Conservation (phyloP, 106 monocot species). For the Dendrobium chrysotoxum region DNA sequence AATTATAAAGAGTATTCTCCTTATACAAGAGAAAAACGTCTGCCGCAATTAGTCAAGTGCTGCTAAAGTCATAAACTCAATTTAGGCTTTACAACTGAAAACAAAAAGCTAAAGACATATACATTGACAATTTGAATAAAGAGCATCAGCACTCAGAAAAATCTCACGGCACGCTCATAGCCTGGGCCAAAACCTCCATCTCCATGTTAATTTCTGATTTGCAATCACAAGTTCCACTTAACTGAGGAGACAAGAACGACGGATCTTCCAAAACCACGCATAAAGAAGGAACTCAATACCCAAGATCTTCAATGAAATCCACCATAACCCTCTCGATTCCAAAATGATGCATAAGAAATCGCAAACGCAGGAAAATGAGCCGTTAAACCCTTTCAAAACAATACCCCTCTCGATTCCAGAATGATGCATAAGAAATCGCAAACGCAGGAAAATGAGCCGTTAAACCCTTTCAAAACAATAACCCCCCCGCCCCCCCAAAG, state of each 20-base stretch:
- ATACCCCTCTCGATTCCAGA: background rate
- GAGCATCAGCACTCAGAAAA: background rate
- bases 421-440: background rate
- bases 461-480: background rate
- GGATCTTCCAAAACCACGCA: background rate
- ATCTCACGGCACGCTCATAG: background rate
- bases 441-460: background rate
- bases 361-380: background rate
- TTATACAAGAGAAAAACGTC: no score
- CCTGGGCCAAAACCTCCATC: background rate
- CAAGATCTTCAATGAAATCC: background rate
- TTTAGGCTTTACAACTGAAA: no score
- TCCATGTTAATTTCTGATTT: background rate
- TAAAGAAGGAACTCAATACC: background rate
- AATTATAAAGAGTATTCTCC: no score
- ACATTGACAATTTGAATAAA: background rate
- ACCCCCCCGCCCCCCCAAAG: background rate
- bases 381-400: background rate
- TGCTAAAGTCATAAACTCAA: no score
- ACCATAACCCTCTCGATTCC: background rate
- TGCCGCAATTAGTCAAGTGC: no score
- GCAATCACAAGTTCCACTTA: background rate
- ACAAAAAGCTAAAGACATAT: no score
- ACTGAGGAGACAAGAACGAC: background rate
- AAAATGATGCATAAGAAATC: background rate